Percentiles rank a stretch among this genome's conserved stretches.
Conservation (phyloP, 2,329 filamentous ascomycete genomes). For the Neonectria punicea region DNA sequence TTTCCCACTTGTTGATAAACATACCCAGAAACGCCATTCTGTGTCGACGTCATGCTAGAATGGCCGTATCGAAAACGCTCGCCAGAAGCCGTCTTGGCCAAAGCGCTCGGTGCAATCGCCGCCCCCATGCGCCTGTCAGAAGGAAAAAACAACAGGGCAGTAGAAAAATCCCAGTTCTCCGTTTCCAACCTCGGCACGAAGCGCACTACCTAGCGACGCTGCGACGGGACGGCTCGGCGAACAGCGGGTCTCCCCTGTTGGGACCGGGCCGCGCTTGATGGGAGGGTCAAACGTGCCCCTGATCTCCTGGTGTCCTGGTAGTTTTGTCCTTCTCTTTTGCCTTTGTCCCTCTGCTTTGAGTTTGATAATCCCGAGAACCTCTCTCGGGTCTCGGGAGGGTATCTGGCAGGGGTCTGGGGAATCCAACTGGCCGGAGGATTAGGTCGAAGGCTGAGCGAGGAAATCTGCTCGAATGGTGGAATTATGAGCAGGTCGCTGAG, state of each 20-base stretch:
- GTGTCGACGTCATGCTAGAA: not conserved
- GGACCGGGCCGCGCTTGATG: conserved; percentile 23
- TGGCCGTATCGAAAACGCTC: not conserved
- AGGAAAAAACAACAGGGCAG: conserved; percentile 2
- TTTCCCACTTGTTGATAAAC: not conserved
- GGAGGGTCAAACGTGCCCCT: conserved; percentile 8
- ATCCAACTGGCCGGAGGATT: not conserved
- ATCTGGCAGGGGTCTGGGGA: not conserved
- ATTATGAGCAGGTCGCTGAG: conserved; percentile 4
- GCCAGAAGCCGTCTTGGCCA: not conserved
- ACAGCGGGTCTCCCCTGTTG: conserved; percentile 25
- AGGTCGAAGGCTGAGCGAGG: not conserved
- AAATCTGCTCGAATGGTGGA: conserved; percentile 9
- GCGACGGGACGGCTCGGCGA: conserved; percentile 26
- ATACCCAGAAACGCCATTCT: not conserved
- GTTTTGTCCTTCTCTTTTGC: conserved; percentile 28
- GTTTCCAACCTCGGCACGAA: conserved; percentile 24
- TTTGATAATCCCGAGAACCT: conserved; percentile 12
- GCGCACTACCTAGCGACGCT: conserved; percentile 16
- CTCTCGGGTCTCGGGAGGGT: conserved; percentile 7
- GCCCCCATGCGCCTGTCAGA: not conserved
- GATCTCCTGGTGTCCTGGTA: not conserved
- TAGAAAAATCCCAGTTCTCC: conserved; percentile 7
- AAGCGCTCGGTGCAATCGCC: not conserved
- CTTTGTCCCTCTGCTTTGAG: not conserved